Conservation (phyloP, 345 rosid species). For the Garcia nutans region DNA sequence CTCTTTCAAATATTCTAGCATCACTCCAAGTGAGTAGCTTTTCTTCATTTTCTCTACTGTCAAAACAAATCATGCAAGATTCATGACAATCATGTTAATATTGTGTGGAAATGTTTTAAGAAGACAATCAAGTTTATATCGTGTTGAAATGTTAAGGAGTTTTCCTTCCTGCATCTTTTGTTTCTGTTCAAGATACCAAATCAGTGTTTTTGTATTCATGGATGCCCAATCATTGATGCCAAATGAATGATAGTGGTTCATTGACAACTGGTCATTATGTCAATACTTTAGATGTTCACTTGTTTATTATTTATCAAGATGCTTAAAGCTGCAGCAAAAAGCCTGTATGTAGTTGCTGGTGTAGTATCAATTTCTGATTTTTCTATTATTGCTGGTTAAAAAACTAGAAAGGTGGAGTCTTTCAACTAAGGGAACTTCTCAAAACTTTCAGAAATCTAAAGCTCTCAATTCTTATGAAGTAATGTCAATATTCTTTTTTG, state of each 20-base stretch:
- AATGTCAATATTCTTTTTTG: neutral
- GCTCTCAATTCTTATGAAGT: too few species aligned
- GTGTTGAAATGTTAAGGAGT: neutral
- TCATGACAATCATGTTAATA: too few species aligned
- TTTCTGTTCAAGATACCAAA: neutral
- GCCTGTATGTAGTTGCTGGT: neutral
- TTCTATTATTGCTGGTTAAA: neutral
- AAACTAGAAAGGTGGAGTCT: neutral
- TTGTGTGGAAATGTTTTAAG: too few species aligned
- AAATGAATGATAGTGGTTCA: neutral
- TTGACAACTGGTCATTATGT: neutral
- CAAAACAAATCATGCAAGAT: neutral
- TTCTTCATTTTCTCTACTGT: neutral
- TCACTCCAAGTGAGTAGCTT: slow-evolving; percentile 56
- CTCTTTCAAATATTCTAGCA: slow-evolving; percentile 77
- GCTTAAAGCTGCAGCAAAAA: too few species aligned
- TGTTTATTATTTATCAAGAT: neutral
- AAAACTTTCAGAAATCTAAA: neutral
- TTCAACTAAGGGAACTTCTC: neutral
- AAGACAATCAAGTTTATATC: neutral
- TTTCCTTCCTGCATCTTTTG: neutral
- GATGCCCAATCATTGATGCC: neutral
- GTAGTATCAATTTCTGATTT: neutral
- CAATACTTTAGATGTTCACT: neutral
- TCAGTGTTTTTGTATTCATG: neutral